Evolutionary conservation across 768 basidiomycete species (phyloP).

Genomic region (Cystofilobasidium capitatum): DNA sequence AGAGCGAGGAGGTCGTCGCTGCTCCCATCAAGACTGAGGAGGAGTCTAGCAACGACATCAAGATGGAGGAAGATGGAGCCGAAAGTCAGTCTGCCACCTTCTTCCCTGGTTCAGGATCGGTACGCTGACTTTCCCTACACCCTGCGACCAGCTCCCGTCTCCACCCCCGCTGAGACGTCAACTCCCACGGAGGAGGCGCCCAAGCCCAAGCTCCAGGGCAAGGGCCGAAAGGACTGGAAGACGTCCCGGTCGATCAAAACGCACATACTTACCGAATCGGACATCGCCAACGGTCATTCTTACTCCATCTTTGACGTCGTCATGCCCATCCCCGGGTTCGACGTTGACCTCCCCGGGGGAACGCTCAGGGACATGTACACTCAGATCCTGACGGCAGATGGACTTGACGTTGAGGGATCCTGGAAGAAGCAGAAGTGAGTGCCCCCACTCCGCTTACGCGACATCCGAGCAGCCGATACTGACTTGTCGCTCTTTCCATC

Average conservation of each 20-base stretch:
- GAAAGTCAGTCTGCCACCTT: constrained; percentile 25
- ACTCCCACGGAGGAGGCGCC: background rate
- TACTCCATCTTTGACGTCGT: constrained; percentile 80
- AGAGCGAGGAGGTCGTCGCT: constrained; percentile 32
- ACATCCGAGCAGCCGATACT: background rate
- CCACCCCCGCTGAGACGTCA: background rate
- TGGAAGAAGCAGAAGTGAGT: constrained; percentile 27
- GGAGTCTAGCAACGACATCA: constrained; percentile 27
- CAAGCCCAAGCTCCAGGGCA: constrained; percentile 24
- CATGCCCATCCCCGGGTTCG: constrained; percentile 92
- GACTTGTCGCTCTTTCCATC: background rate
- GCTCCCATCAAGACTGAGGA: constrained; percentile 30
- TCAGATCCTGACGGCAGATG: constrained; percentile 72
- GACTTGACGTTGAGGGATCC: constrained; percentile 61
- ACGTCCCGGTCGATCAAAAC: constrained; percentile 43
- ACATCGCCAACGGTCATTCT: constrained; percentile 49
- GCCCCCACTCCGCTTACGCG: background rate
- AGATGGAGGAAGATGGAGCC: constrained; percentile 30
- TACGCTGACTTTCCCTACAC: background rate
- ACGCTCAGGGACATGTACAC: constrained; percentile 73
- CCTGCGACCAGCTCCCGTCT: constrained; percentile 37
- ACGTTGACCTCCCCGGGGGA: constrained; percentile 86
- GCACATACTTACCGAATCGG: constrained; percentile 53
- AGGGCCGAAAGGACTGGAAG: constrained; percentile 30
- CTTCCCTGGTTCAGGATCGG: background rate